Base-by-base conservation (phyloP, 1,284 basidiomycete genomes). In the Boletus coffeatus region DNA sequence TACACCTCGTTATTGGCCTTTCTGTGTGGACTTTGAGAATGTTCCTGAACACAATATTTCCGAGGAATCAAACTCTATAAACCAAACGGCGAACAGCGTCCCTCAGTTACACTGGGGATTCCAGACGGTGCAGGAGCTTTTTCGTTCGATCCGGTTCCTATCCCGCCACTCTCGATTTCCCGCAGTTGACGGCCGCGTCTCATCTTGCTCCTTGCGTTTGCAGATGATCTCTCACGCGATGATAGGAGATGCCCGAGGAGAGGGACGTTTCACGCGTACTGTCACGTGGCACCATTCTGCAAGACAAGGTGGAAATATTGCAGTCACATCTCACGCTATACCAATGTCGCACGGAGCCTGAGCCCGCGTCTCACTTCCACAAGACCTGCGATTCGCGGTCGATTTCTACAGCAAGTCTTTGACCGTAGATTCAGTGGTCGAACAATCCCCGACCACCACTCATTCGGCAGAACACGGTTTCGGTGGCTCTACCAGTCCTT, bases 11-110 rank as follows among this genome's bases (percentile, higher is more conserved):
- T 98, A 99, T 75, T 98, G 94, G 92, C 90, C 94, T 0, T 90
- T 95, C 75, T 86, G 88, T 62, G 82, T 96, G 53, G 89, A 95
- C 69, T 83, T 93, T 29, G 81, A 84, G 52, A 79, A 86, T 58
- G 81, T 86, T 59, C 80, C 85, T 4, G 81, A 80, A n/a, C 90
- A 95, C 73, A 83, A 84, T 58, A 83, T 84, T 97, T 37, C 76
- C 96, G 39, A 82, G 80, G 52, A 90, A 83, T 62, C 90, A 93
- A 67, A 96, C 92, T 0, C 79, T 98, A 21, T 94, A 86, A 67
- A 96, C 98, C 62, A 96, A 98, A 76, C 88, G 96, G 21, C 86
- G 93, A 55, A 90, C 93, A 0, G 95, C 94, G 1, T 96, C 95
- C 75, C 80, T 98, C 55, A 93, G 92, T 73, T 98, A 98, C 70